Conservation (phyloP, 2,329 filamentous ascomycete species). For the Periconia sp. region DNA sequence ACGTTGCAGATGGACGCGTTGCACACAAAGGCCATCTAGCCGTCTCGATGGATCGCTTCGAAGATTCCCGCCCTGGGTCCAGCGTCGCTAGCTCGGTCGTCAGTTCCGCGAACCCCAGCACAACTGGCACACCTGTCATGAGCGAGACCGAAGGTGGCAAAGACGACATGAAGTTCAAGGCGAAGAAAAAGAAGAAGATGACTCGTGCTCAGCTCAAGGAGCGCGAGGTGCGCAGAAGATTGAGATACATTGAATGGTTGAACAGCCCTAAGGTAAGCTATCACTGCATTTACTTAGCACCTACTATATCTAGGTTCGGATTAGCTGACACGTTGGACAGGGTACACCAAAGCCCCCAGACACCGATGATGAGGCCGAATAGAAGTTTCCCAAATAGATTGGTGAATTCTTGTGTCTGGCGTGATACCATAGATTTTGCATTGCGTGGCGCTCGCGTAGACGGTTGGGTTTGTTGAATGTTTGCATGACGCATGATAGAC, state of each 20-base stretch:
- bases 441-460: too few species aligned
- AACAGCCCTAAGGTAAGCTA: conserved; percentile 67
- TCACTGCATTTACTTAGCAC: background rate
- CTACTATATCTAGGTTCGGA: too few species aligned
- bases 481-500: conserved; percentile 6
- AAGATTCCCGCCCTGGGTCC: conserved; percentile 74
- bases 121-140: conserved; percentile 71
- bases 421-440: too few species aligned
- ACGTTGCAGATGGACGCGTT: conserved; percentile 86
- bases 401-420: conserved; percentile 10
- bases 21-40: conserved; percentile 81
- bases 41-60: conserved; percentile 81
- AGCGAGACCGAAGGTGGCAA: conserved; percentile 81
- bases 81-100: conserved; percentile 58
- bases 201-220: conserved; percentile 97
- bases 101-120: conserved; percentile 43
- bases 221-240: conserved; percentile 80
- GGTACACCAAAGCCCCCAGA: conserved; percentile 49
- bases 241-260: conserved; percentile 81
- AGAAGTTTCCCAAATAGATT: conserved; percentile 15
- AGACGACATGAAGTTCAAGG: conserved; percentile 83
- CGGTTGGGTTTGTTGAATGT: too few species aligned
- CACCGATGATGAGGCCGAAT: conserved; percentile 49
- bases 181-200: conserved; percentile 98
- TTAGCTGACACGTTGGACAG: conserved; percentile 34